Evolutionary conservation across 2,329 filamentous ascomycete genomes (phyloP), one percentile per base, ranked within the genome.

Genomic region (Mycocentrospora acerina): DNA sequence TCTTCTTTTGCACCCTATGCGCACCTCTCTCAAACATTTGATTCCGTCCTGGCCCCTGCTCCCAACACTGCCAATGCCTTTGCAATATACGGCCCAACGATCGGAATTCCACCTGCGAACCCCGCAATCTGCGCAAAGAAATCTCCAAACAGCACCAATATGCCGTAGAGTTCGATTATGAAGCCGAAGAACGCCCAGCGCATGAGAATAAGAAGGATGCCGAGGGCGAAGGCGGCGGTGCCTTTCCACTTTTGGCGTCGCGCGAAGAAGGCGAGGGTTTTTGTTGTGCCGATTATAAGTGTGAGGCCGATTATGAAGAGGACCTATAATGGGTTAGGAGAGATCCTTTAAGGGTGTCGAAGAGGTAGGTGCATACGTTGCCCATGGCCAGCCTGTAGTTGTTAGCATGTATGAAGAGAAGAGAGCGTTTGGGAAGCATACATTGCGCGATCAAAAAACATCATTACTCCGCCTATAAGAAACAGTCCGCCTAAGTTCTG

Each of bases 381-480:
- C 93, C 93, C 93, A 97, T 97, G 55, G 91, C 91, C 40, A 98
- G 82, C 82, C 88, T 93, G 51, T 14, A 29, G 3, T 4, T 32
- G 30, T 55, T 33, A 57, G 48, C 27, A 24, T 14, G 4, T 8
- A n/a, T 12, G 25, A n/a, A 33, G 16, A 28, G 22, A 29, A 33
- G 22, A 14, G 19, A 24, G 17, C 19, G 13, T 5, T 22, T 22
- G 5, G n/a, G 12, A 26, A 31, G 35, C 83, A 62, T 75, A 91
- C 88, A 97, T 90, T 61, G 93, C 88, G 52, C 93, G 83, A 72
- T 98, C 93, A 74, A 98, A 98, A 75, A 98, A 97, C 71, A 98
- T 81, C 71, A 98, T 79, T 8, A 98, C 88, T 45, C 93, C 93
- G 63, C 89, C 88, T 64, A 96, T 80, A 40, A 98, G 81, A 77